Percentiles rank a stretch among this genome's conserved stretches.
phyloP scores from a whole-genome alignment of 1,139 yeast species.

The Candida anutae region DNA sequence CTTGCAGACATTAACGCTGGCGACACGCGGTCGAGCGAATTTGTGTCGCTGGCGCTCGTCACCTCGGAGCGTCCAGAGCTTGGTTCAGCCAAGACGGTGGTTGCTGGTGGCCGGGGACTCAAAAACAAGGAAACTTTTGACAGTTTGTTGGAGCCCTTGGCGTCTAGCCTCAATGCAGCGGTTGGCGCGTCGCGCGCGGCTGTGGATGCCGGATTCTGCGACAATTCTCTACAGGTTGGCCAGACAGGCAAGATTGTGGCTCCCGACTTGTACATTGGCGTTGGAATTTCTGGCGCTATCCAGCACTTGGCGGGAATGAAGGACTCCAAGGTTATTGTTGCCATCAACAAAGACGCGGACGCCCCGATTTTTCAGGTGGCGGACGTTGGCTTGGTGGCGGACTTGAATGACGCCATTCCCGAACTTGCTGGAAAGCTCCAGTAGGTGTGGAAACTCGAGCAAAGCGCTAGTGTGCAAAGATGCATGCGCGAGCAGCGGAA shows the following conservation, averaged over 20 bases:
- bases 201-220: constrained; percentile 92
- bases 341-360: constrained; percentile 89
- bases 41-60: constrained; percentile 66
- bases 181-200: constrained; percentile 98
- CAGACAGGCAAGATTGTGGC: constrained; percentile 98
- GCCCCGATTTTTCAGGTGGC: constrained; percentile 92
- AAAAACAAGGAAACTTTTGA: constrained; percentile 87
- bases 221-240: constrained; percentile 95
- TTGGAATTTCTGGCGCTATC: constrained; percentile 95
- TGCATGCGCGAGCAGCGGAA: too few species aligned
- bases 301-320: constrained; percentile 99
- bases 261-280: constrained; percentile 87
- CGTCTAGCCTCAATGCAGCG: constrained; percentile 80
- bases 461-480: too few species aligned
- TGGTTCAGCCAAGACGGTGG: constrained; percentile 71
- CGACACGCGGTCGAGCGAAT: constrained; percentile 21
- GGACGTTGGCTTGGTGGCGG: constrained; percentile 86
- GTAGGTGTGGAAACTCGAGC: too few species aligned
- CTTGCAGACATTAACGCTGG: constrained; percentile 23
- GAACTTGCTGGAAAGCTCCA: constrained; percentile 72
- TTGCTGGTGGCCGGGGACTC: constrained; percentile 92
- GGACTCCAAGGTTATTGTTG: constrained; percentile 88
- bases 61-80: constrained; percentile 88
- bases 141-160: constrained; percentile 69
- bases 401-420: constrained; percentile 76